phyloP scores from a whole-genome alignment of 129 eudicot species.

The Escallonia herrerae region DNA sequence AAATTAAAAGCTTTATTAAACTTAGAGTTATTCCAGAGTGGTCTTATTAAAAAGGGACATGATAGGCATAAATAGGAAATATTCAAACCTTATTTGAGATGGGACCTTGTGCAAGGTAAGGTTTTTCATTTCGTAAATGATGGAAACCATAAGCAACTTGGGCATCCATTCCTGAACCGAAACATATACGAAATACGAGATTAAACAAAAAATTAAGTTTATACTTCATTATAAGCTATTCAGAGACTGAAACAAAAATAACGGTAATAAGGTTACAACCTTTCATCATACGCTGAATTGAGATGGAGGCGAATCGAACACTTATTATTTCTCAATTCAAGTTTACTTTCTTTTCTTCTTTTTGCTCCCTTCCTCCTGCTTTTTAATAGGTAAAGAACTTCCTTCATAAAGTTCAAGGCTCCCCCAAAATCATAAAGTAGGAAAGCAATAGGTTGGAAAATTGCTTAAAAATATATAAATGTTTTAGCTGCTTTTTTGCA shows the following conservation, averaged over 20 bases:
- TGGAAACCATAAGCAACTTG: constrained; percentile 97
- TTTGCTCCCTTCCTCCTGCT: no score
- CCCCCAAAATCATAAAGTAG: no score
- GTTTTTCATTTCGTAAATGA: constrained; percentile 80
- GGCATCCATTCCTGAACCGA: constrained; percentile 88
- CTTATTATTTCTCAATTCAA: not conserved
- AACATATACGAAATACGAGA: constrained; percentile 4
- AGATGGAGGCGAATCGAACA: not conserved
- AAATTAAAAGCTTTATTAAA: no score
- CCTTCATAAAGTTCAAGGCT: no score
- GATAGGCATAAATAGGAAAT: not conserved
- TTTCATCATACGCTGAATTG: not conserved
- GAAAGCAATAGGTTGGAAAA: no score
- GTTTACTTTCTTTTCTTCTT: no score
- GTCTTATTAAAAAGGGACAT: no score
- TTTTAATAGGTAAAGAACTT: no score
- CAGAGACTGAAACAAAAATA: not conserved
- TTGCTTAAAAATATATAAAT: no score
- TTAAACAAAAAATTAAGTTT: not conserved
- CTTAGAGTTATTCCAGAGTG: no score
- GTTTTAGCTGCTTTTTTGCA: no score
- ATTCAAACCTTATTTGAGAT: constrained; percentile 73
- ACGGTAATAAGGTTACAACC: no score
- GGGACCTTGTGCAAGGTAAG: constrained; percentile 94
- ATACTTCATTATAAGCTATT: not conserved